Percentiles rank a stretch among this genome's conserved stretches.
These are phyloP conservation scores for Cladosporium sp. DNA, from an alignment of 2,329 filamentous ascomycete species.

Conservation along the genomic window DNA sequence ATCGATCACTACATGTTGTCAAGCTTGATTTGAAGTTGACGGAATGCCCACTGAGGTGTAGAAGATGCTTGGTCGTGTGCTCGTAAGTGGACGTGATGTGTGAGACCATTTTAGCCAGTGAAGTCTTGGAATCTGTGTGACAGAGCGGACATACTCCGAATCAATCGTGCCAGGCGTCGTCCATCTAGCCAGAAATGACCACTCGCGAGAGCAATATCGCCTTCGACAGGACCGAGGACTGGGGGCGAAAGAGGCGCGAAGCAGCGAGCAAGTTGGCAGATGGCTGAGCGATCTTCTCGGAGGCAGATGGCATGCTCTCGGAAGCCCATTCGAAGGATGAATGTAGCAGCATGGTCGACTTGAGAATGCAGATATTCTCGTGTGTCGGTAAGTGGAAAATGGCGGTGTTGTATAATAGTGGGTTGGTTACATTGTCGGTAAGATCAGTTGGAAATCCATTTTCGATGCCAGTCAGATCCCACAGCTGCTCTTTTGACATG, in stretches of 20 bases:
- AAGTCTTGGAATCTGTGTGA: background rate
- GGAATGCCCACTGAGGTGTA: too few relatives aligned
- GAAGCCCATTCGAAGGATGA: background rate
- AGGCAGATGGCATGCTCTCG: background rate
- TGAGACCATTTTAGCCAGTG: background rate
- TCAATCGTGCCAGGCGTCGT: background rate
- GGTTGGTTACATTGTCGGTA: background rate
- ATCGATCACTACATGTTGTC: too few relatives aligned
- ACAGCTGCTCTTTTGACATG: background rate
- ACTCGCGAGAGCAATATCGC: background rate
- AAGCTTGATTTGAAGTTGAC: too few relatives aligned
- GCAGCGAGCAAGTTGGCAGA: background rate
- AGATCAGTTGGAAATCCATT: background rate
- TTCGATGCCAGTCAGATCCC: too few relatives aligned
- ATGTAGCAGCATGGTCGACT: too few relatives aligned
- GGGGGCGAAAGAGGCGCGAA: background rate
- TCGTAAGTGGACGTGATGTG: background rate
- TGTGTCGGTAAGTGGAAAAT: background rate
- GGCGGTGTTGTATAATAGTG: too few relatives aligned
- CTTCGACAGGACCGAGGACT: background rate
- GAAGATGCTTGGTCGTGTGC: too few relatives aligned
- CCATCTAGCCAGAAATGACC: background rate
- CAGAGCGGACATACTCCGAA: background rate
- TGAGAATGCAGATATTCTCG: background rate
- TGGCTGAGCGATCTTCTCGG: background rate